phyloP scores from a whole-genome alignment of 768 basidiomycete genomes.

The Tephrocybe sp. region DNA sequence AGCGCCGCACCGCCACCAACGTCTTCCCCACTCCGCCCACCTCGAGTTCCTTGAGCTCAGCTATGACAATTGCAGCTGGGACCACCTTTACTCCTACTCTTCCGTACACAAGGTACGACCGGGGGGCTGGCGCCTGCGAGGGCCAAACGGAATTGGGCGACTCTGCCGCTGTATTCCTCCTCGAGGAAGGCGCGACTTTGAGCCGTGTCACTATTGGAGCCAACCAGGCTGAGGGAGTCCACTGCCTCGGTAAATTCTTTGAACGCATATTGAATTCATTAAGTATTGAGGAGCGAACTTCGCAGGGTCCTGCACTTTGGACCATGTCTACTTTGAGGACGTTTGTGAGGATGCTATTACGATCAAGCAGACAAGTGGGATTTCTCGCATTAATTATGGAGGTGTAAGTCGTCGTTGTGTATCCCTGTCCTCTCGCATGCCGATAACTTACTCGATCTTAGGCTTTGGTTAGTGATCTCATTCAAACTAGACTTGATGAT shows the following conservation, averaged over 20 bases:
- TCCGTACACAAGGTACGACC: constrained; percentile 37
- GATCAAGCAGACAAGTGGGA: constrained; percentile 39
- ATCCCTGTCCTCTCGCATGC: not conserved
- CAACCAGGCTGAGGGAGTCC: constrained; percentile 41
- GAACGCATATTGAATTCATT: not conserved
- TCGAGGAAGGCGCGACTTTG: constrained; percentile 39
- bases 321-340: constrained; percentile 24
- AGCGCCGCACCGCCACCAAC: constrained; percentile 34
- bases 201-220: constrained; percentile 40
- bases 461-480: constrained; percentile 24
- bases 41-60: constrained; percentile 32
- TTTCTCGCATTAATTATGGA: constrained; percentile 36
- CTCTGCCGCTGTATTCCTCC: constrained; percentile 38
- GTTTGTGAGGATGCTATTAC: constrained; percentile 32
- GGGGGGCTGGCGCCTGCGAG: constrained; percentile 38
- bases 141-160: constrained; percentile 40
- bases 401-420: constrained; percentile 26
- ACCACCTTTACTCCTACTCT: constrained; percentile 33
- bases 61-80: constrained; percentile 33
- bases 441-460: no score
- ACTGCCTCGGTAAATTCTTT: constrained; percentile 33
- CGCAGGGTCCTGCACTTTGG: constrained; percentile 22
- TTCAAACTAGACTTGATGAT: not conserved
- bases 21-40: constrained; percentile 34
- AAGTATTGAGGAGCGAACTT: not conserved